Base-by-base conservation (phyloP, 2,329 filamentous ascomycete genomes). In the Fusarium sp. region DNA sequence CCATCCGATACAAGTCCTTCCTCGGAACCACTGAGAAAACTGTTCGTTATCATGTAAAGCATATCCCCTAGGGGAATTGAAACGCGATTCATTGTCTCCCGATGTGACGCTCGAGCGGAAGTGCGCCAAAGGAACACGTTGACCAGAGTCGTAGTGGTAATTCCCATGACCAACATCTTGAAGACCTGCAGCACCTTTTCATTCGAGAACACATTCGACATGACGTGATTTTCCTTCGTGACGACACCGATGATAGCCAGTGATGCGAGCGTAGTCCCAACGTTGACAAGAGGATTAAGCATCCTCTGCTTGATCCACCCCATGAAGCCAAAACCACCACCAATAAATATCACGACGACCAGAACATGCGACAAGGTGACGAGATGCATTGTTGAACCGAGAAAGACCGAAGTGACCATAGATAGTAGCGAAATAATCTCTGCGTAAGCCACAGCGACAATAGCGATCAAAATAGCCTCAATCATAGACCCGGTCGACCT, bases 241-340 rank as follows among this genome's bases (percentile, higher is more conserved):
- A 97, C 83, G 34, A 97, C 89, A 1, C 92, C 94, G 73, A 97
- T 97, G 59, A 96, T 92, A 38, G 93, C 93, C 53, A 98, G 88
- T 13, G 93, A 95, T 3, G 94, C 89, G 61, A 97, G 84, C 20
- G 94, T 97, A 69, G 92, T 94, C 37, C 91, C 92, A 18, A 95
- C 91, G 72, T 94, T 94, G 67, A 96, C 92, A 38, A 96, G 81
- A 3, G 93, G 92, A 68, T 92, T 90, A 59, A 90, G 90, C 68
- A 93, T 85, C 67, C 84, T 89, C 76, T 95, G 92, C 78, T 97
- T 97, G 47, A 91, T 88, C 93, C 93, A 97, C 23, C 92, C 94
- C 33, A 97, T 86, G 68, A 97, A 90, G 0, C 94, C 95, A 55
- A 98, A 83, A 0, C 93, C 94, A 15, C 91, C 93, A 13, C 94